Evolutionary conservation across 176 grass and related monocot species (phyloP), one percentile per base, ranked within the genome.

Genomic region (bread wheat (Triticum aestivum)): DNA sequence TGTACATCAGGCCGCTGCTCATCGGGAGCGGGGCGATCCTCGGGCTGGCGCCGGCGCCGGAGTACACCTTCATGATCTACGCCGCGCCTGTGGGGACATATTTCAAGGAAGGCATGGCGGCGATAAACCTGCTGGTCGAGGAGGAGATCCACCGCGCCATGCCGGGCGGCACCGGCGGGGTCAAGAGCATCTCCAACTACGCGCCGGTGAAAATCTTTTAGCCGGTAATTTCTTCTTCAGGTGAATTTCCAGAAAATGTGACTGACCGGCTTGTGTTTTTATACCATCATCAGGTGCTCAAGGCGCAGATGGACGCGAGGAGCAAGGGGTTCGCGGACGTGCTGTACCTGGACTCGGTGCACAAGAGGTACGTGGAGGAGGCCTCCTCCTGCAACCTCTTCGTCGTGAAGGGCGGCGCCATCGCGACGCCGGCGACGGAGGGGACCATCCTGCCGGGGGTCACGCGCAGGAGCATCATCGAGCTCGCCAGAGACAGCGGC

Each of bases 111-210:
- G 92, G 94, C 51, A 84, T 87, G 42, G 68, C 90, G 23, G 94
- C 97, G 47, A 93, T 99, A 58, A 92, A 94, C 76, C 85, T 99
- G 54, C 21, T 89, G 3, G 65, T 99, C 37, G 61, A 90, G 24
- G 90, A 94, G 77, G 85, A 82, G 64, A 23, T 83, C 71, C 97
- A 93, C 89, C 97, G 94, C 56, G 92, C 94, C 3, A 79, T 84
- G 89, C 97, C 97, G 2, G 97, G 97, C 67, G 97, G 97, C 2
- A 93, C 92, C 12, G 97, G 97, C 56, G 90, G 80, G 27, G 97
- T 99, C 59, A 99, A 99, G 74, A 87, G 94, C 52, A 99, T 96
- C 81, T 21, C 92, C 45, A 99, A 99, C 93, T 99, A 99, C 87
- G 92, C 83, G n/a, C 97, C 97, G 69, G 97, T 98, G 85, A 33